Evolutionary conservation across 495 filamentous ascomycete genomes (phyloP).

Genomic region (Clavariopsis aquatica): DNA sequence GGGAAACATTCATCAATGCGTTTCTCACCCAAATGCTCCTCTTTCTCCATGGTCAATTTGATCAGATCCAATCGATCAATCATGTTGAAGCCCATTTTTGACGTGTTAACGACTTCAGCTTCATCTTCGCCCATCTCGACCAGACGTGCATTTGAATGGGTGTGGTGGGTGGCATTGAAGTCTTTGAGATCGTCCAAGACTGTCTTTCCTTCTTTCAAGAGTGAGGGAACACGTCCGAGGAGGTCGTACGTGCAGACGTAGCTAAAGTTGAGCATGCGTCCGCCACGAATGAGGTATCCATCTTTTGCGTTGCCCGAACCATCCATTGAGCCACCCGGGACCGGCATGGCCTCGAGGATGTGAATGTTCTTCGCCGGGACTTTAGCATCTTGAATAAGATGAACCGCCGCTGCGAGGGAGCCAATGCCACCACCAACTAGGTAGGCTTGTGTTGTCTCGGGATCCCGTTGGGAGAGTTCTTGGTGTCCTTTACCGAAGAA

Average conservation of each 20-base stretch:
- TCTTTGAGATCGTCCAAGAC: constrained; percentile 41
- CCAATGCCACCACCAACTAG: constrained; percentile 50
- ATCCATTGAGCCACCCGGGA: constrained; percentile 45
- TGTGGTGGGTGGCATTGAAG: constrained; percentile 31
- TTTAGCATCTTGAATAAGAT: constrained; percentile 50
- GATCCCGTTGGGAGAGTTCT: constrained; percentile 36
- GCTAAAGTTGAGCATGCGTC: constrained; percentile 46
- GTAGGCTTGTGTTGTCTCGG: constrained; percentile 44
- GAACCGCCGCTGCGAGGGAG: constrained; percentile 48
- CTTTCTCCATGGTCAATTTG: constrained; percentile 41
- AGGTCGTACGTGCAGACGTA: constrained; percentile 46
- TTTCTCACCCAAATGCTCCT: constrained; percentile 43
- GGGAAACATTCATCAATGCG: constrained; percentile 47
- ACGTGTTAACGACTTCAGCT: constrained; percentile 15
- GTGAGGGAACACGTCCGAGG: constrained; percentile 45
- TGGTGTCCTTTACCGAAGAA: constrained; percentile 18
- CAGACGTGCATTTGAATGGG: constrained; percentile 20
- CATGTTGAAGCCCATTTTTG: constrained; percentile 36
- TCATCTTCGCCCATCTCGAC: constrained; percentile 6
- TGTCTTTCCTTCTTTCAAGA: constrained; percentile 35
- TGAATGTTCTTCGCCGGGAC: constrained; percentile 48
- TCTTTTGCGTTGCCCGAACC: constrained; percentile 43
- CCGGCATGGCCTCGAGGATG: constrained; percentile 46
- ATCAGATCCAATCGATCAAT: constrained; percentile 45
- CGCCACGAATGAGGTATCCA: constrained; percentile 49